A percentile compares a stretch with the other conserved stretches of the same genome.
These are phyloP conservation scores for Cutaneotrichosporon sp. DNA, from an alignment of 1,284 basidiomycete genomes.

Conservation along the genomic window DNA sequence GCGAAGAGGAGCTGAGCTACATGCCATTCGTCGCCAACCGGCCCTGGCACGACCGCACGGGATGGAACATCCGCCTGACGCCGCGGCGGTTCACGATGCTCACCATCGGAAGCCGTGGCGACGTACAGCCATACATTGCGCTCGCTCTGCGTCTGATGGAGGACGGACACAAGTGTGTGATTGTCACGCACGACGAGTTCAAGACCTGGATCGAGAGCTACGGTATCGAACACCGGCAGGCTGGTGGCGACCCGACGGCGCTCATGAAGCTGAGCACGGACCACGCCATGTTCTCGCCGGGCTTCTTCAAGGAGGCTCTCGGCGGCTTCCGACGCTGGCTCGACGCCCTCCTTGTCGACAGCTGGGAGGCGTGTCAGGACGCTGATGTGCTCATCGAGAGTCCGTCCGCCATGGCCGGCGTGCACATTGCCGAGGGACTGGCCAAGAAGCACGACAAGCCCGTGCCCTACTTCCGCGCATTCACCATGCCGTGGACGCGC, in stretches of 20 bases:
- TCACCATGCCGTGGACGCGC: slow-evolving; percentile 67
- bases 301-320: slow-evolving; percentile 74
- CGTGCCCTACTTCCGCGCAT: slow-evolving; percentile 90
- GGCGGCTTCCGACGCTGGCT: slow-evolving; percentile 89
- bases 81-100: slow-evolving; percentile 50
- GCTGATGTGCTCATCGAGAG: slow-evolving; percentile 92
- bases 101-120: slow-evolving; percentile 73
- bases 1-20: slow-evolving; percentile 41
- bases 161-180: slow-evolving; percentile 57
- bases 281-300: slow-evolving; percentile 75
- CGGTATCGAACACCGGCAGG: slow-evolving; percentile 66
- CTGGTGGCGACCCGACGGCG: slow-evolving; percentile 94
- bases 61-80: slow-evolving; percentile 29
- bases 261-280: slow-evolving; percentile 72
- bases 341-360: slow-evolving; percentile 87
- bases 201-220: slow-evolving; percentile 89
- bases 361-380: slow-evolving; percentile 92
- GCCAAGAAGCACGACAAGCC: slow-evolving; percentile 33
- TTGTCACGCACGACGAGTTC: slow-evolving; percentile 79
- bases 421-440: slow-evolving; percentile 93
- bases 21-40: slow-evolving; percentile 52
- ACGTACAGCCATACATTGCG: slow-evolving; percentile 93
- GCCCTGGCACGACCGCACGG: slow-evolving; percentile 20
- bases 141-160: slow-evolving; percentile 68
- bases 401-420: slow-evolving; percentile 97